phyloP scores from a whole-genome alignment of 805 yeast genomes.

The Starmera quercuum region DNA sequence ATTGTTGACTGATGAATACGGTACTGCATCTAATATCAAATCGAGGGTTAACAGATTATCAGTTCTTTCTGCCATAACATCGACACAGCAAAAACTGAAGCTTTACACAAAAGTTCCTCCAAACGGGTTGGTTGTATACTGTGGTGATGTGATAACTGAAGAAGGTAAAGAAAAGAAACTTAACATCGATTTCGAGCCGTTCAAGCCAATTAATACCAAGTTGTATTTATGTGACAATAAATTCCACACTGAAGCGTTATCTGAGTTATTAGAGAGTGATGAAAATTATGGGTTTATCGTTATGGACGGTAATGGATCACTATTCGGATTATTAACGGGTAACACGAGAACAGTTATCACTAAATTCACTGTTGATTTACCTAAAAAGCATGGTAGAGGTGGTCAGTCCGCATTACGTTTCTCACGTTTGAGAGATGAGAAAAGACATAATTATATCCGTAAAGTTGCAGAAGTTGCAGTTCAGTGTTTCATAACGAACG shows the following conservation, averaged over 20 bases:
- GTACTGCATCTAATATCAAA: constrained; percentile 97
- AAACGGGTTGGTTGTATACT: constrained; percentile 91
- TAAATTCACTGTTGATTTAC: constrained; percentile 94
- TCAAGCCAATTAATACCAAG: constrained; percentile 98
- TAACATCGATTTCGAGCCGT: constrained; percentile 96
- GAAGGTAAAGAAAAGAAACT: constrained; percentile 97
- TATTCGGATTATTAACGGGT: constrained; percentile 93
- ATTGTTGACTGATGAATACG: constrained; percentile 96
- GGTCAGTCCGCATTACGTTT: constrained; percentile 99
- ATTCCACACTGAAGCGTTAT: constrained; percentile 94
- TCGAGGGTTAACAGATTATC: constrained; percentile 96
- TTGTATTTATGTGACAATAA: constrained; percentile 94
- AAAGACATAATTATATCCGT: constrained; percentile 96
- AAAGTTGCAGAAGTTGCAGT: constrained; percentile 98
- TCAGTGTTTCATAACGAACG: constrained; percentile 91
- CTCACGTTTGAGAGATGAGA: constrained; percentile 97
- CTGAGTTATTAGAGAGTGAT: constrained; percentile 90
- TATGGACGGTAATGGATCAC: constrained; percentile 99
- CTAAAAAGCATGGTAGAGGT: constrained; percentile 99
- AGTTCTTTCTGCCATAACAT: constrained; percentile 93
- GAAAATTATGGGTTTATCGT: constrained; percentile 96
- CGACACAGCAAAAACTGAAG: constrained; percentile 95
- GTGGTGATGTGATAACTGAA: constrained; percentile 96
- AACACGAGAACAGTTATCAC: constrained; percentile 94
- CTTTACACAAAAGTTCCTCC: constrained; percentile 84